Evolutionary conservation across 1,284 basidiomycete genomes (phyloP).

Genomic region (Athelia psychrophila): DNA sequence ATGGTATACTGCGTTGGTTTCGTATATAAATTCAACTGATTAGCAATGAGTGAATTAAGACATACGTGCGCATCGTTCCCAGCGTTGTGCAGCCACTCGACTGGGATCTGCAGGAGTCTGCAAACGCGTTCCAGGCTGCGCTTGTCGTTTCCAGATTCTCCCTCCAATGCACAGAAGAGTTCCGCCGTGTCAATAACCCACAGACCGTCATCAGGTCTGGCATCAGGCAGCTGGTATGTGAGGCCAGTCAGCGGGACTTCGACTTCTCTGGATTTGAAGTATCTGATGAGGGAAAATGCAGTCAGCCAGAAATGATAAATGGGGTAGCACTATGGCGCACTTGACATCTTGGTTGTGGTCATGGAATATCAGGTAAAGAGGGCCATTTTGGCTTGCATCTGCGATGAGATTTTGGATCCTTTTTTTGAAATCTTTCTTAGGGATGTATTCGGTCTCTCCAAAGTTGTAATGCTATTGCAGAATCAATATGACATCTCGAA

Average conservation of each 20-base stretch:
- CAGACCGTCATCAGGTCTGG: conserved; percentile 45
- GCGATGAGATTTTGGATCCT: conserved; percentile 50
- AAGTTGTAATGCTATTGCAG: conserved; percentile 59
- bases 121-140: conserved; percentile 58
- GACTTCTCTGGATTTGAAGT: conserved; percentile 47
- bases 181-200: conserved; percentile 73
- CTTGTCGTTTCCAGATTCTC: conserved; percentile 48
- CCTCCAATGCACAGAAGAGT: conserved; percentile 69
- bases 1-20: conserved; percentile 68
- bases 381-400: conserved; percentile 41
- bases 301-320: not conserved
- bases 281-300: conserved; percentile 30
- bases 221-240: conserved; percentile 54
- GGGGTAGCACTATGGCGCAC: conserved; percentile 30
- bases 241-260: conserved; percentile 52
- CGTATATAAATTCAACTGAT: no score
- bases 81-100: conserved; percentile 71
- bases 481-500: not conserved
- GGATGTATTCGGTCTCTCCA: conserved; percentile 55
- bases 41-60: not conserved
- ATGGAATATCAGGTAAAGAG: conserved; percentile 80
- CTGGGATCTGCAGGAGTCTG: conserved; percentile 54
- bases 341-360: conserved; percentile 73
- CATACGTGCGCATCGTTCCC: conserved; percentile 80
- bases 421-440: conserved; percentile 47